A percentile compares a stretch with the other conserved stretches of the same genome.
Evolutionary conservation across 2,329 filamentous ascomycete genomes (phyloP).

Genomic region (Westerdykella sp.): DNA sequence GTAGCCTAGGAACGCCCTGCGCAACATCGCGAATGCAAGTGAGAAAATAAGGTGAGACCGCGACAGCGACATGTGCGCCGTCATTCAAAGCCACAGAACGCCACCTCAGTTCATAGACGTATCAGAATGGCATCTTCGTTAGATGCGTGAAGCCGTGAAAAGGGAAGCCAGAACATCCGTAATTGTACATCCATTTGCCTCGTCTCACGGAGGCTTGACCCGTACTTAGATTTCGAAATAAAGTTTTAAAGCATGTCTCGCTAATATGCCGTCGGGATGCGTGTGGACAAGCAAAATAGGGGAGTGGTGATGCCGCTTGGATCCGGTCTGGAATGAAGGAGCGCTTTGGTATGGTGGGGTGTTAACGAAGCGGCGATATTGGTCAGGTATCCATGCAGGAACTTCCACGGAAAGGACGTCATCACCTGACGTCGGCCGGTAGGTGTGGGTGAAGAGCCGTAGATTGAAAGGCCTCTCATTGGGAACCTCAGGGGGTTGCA

Average conservation of each 20-base stretch:
- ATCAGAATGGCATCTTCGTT: not conserved
- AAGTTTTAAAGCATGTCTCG: too few relatives aligned
- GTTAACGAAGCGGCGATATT: slow-evolving; percentile 15
- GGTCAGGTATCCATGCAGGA: slow-evolving; percentile 34
- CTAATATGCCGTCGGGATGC: too few relatives aligned
- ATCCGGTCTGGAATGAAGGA: slow-evolving; percentile 5
- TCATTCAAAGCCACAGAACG: slow-evolving; percentile 2
- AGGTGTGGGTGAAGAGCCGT: slow-evolving; percentile 15
- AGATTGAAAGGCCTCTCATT: slow-evolving; percentile 18
- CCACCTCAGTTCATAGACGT: not conserved
- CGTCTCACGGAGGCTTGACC: slow-evolving; percentile 2
- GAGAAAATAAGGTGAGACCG: not conserved
- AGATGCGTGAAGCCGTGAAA: not conserved
- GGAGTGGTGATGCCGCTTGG: slow-evolving; percentile 6
- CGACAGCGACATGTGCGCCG: slow-evolving; percentile 8
- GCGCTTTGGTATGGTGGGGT: slow-evolving; percentile 5
- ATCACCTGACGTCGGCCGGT: slow-evolving; percentile 20
- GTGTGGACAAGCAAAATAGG: not conserved
- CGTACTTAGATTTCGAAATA: not conserved
- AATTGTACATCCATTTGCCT: slow-evolving; percentile 6
- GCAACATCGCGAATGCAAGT: slow-evolving; percentile 8
- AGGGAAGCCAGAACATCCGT: not conserved
- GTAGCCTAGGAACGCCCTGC: not conserved
- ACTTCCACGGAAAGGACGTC: slow-evolving; percentile 9
- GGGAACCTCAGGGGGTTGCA: slow-evolving; percentile 12